phyloP scores from a whole-genome alignment of 1,139 yeast genomes.

The Sugiyamaella pinicola region DNA sequence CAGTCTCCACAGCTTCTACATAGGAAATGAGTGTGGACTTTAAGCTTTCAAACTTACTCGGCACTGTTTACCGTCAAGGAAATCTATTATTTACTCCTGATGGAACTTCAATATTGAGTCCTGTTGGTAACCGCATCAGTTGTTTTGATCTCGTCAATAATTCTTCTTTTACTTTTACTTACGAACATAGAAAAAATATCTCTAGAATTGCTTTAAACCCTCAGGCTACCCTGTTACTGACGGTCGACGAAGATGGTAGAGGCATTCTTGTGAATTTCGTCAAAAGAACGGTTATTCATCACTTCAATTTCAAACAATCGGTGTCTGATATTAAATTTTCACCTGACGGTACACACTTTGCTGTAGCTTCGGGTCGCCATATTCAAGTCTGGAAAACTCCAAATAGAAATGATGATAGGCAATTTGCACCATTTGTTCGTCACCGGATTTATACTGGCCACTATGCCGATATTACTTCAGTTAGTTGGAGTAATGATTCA shows the following conservation, averaged over 20 bases:
- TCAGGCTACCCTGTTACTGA: constrained; percentile 76
- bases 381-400: constrained; percentile 97
- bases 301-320: constrained; percentile 84
- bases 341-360: constrained; percentile 86
- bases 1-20: too few species aligned
- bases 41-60: constrained; percentile 77
- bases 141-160: constrained; percentile 85
- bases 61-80: constrained; percentile 93
- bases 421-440: constrained; percentile 94
- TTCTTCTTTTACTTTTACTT: constrained; percentile 84
- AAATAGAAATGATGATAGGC: constrained; percentile 62
- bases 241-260: constrained; percentile 87
- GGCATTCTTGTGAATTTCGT: constrained; percentile 87
- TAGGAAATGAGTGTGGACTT: constrained; percentile 39
- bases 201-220: constrained; percentile 77
- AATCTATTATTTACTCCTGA: constrained; percentile 85
- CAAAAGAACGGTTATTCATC: constrained; percentile 87
- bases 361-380: constrained; percentile 79
- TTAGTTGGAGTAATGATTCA: constrained; percentile 90
- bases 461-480: constrained; percentile 73
- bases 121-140: constrained; percentile 92
- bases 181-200: constrained; percentile 89
- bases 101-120: constrained; percentile 80
- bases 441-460: constrained; percentile 93
- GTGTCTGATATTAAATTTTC: constrained; percentile 79